A percentile compares a stretch with the other conserved stretches of the same genome.
Evolutionary conservation across 1,284 basidiomycete species (phyloP).

Genomic region (Trichosporon inkin): DNA sequence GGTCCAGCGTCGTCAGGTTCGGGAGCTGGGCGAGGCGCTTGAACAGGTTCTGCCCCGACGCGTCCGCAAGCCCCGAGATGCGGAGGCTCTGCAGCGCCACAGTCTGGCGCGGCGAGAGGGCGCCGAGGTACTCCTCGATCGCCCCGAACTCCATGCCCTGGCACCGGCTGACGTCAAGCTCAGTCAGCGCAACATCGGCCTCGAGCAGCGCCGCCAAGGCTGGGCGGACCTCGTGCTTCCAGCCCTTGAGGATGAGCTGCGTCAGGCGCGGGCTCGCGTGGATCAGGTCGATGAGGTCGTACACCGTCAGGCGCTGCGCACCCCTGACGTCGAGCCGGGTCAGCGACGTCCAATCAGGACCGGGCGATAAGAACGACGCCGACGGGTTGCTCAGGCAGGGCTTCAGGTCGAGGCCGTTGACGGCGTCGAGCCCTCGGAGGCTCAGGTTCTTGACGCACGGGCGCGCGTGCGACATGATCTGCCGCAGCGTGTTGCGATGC

Average conservation of each 20-base stretch:
- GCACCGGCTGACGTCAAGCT: slow-evolving; percentile 72
- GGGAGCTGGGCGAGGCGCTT: slow-evolving; percentile 59
- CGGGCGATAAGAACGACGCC: background rate
- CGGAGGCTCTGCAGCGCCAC: slow-evolving; percentile 50
- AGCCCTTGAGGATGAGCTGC: slow-evolving; percentile 63
- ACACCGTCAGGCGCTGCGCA: slow-evolving; percentile 62
- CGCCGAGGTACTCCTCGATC: slow-evolving; percentile 48
- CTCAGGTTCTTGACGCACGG: slow-evolving; percentile 65
- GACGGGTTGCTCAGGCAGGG: background rate
- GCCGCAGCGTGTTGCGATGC: slow-evolving; percentile 34
- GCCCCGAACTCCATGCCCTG: slow-evolving; percentile 64
- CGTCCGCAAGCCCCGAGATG: slow-evolving; percentile 61
- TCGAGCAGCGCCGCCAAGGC: background rate
- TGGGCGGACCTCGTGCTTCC: slow-evolving; percentile 54
- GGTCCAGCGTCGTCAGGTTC: slow-evolving; percentile 73
- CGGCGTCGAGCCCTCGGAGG: slow-evolving; percentile 60
- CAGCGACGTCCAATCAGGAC: slow-evolving; percentile 27
- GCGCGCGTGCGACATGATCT: slow-evolving; percentile 51
- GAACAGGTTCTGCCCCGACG: slow-evolving; percentile 56
- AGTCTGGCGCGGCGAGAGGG: slow-evolving; percentile 22
- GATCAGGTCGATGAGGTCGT: slow-evolving; percentile 66
- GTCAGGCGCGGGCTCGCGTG: slow-evolving; percentile 62
- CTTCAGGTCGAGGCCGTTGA: slow-evolving; percentile 51
- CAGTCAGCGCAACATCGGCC: slow-evolving; percentile 50
- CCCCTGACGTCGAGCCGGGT: slow-evolving; percentile 65